A percentile compares a stretch with the other conserved stretches of the same genome.
These are phyloP conservation scores for Xylaria sp. DNA, from an alignment of 495 filamentous ascomycete genomes.

Conservation along the genomic window DNA sequence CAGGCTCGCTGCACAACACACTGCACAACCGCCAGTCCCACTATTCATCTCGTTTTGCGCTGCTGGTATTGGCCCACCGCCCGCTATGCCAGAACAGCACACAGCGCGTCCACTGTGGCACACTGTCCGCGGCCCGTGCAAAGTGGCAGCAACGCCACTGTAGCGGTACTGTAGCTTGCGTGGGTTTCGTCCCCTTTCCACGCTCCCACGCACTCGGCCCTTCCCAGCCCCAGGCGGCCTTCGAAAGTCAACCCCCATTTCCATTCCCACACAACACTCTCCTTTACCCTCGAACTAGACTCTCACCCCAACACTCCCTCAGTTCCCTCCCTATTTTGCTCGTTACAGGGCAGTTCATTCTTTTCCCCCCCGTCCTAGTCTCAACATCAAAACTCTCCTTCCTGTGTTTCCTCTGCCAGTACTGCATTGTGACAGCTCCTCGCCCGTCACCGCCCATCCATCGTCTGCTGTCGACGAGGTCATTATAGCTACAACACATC, in stretches of 20 bases:
- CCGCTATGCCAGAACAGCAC: slow-evolving; percentile 14
- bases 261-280: slow-evolving; percentile 8
- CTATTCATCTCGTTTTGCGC: slow-evolving; percentile 14
- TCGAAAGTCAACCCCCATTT: slow-evolving; percentile 5
- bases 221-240: slow-evolving; percentile 9
- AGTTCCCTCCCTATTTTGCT: slow-evolving; percentile 30
- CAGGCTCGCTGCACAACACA: neutral
- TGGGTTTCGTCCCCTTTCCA: slow-evolving; percentile 16
- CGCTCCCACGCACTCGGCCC: neutral
- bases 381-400: slow-evolving; percentile 24
- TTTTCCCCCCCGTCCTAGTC: slow-evolving; percentile 22
- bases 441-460: slow-evolving; percentile 13
- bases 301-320: slow-evolving; percentile 21
- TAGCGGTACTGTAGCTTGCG: neutral
- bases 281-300: slow-evolving; percentile 8
- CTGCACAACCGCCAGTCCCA: slow-evolving; percentile 12
- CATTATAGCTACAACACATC: slow-evolving; percentile 8
- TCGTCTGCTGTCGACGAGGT: slow-evolving; percentile 17
- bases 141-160: neutral
- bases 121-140: slow-evolving; percentile 12
- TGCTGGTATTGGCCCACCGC: slow-evolving; percentile 1
- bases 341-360: slow-evolving; percentile 29
- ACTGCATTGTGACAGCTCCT: slow-evolving; percentile 13
- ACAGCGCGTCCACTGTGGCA: slow-evolving; percentile 2
- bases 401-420: slow-evolving; percentile 21